Evolutionary conservation across 306 rosid genomes (phyloP).

Genomic region (Parietaria judaica): DNA sequence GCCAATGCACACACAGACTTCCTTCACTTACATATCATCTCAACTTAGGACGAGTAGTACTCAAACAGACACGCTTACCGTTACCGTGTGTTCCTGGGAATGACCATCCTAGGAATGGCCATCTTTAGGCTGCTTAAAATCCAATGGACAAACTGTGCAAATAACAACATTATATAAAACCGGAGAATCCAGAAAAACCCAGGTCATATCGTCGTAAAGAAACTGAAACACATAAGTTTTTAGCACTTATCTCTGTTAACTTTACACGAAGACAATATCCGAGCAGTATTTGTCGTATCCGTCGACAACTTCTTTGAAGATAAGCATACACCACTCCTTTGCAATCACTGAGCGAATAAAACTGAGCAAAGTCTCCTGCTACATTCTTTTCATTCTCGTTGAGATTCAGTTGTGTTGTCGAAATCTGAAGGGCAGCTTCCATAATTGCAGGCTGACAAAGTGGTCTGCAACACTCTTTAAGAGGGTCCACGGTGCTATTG

Average conservation of each 20-base stretch:
- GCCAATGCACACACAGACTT: slow-evolving; percentile 7
- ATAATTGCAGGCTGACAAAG: slow-evolving; percentile 81
- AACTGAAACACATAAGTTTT: neutral
- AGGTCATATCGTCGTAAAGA: neutral
- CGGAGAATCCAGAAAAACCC: neutral
- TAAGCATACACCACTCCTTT: slow-evolving; percentile 91
- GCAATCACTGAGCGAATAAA: slow-evolving; percentile 70
- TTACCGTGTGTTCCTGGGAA: slow-evolving; percentile 53
- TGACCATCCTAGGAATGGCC: slow-evolving; percentile 45
- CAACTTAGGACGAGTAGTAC: neutral
- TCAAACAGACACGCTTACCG: slow-evolving; percentile 19
- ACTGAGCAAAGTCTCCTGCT: slow-evolving; percentile 43
- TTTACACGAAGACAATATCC: slow-evolving; percentile 90
- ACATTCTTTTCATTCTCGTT: slow-evolving; percentile 40
- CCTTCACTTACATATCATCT: neutral
- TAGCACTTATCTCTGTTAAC: slow-evolving; percentile 71
- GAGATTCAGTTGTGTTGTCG: slow-evolving; percentile 48
- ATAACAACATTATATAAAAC: slow-evolving; percentile 21
- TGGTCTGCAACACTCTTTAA: slow-evolving; percentile 97
- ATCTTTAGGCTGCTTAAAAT: slow-evolving; percentile 71
- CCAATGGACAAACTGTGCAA: slow-evolving; percentile 84
- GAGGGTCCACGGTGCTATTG: slow-evolving; percentile 70
- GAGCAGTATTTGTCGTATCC: slow-evolving; percentile 62
- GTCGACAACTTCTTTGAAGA: slow-evolving; percentile 59
- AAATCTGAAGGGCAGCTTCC: slow-evolving; percentile 84